Evolutionary conservation across 169 alveolate species (phyloP).

Genomic region (Miamiensis avidus): DNA sequence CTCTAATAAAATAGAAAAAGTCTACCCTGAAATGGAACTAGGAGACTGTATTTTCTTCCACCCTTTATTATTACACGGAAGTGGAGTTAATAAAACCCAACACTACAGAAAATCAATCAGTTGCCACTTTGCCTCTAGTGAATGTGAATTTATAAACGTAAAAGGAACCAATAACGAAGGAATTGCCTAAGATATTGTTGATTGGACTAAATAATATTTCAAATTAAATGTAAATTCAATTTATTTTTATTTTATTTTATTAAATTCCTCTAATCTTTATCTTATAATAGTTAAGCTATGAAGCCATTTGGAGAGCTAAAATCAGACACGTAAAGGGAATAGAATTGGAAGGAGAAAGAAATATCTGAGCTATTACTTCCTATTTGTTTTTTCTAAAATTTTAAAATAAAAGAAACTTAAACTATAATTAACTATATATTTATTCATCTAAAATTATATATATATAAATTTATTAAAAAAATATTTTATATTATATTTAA

Average conservation of each 20-base stretch:
- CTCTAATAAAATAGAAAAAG: background rate
- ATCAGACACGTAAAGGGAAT: background rate
- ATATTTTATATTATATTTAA: too few relatives aligned
- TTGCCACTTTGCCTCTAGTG: slow-evolving; percentile 45
- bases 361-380: background rate
- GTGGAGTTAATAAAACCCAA: slow-evolving; percentile 41
- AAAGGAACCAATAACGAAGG: slow-evolving; percentile 41
- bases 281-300: background rate
- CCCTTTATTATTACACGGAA: slow-evolving; percentile 43
- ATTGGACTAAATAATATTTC: slow-evolving; percentile 13
- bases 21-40: slow-evolving; percentile 43
- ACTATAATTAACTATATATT: too few relatives aligned
- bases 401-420: too few relatives aligned
- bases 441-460: too few relatives aligned
- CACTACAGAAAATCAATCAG: slow-evolving; percentile 37
- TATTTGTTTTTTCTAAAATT: too few relatives aligned
- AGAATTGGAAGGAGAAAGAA: background rate
- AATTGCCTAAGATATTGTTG: slow-evolving; percentile 35
- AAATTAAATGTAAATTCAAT: slow-evolving; percentile 4
- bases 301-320: background rate
- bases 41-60: slow-evolving; percentile 53
- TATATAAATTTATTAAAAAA: too few relatives aligned
- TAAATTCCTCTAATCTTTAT: too few relatives aligned
- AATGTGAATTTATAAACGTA: slow-evolving; percentile 29
- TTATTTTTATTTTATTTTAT: too few relatives aligned